Conservation (phyloP, 805 yeast species). For the Metschnikowia similis region DNA sequence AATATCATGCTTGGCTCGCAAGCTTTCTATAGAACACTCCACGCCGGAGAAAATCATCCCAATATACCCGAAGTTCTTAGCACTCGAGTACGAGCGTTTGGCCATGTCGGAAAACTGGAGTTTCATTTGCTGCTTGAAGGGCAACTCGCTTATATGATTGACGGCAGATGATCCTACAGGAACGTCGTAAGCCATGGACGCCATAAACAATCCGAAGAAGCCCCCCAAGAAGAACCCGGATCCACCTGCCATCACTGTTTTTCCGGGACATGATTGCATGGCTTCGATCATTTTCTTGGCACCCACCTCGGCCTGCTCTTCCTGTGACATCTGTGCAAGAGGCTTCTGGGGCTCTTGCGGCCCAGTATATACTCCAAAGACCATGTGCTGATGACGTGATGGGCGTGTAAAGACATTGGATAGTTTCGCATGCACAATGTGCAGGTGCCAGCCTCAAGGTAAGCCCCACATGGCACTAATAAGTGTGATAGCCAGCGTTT, state of each 20-base stretch:
- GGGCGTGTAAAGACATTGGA: neutral
- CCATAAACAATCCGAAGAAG: conserved; percentile 93
- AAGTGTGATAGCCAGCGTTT: too few relatives aligned
- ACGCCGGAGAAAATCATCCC: conserved; percentile 21
- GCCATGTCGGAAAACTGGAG: conserved; percentile 92
- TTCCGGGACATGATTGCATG: conserved; percentile 94
- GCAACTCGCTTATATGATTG: conserved; percentile 72
- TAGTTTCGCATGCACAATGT: neutral
- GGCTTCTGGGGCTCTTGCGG: conserved; percentile 41
- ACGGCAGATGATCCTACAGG: conserved; percentile 58
- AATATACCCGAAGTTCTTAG: conserved; percentile 64
- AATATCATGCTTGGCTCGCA: conserved; percentile 64
- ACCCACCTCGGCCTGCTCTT: conserved; percentile 89
- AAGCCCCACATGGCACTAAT: too few relatives aligned
- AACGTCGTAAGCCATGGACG: conserved; percentile 75
- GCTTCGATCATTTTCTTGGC: conserved; percentile 77
- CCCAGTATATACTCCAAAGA: conserved; percentile 40
- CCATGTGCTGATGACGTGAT: conserved; percentile 11
- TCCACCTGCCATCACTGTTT: conserved; percentile 85
- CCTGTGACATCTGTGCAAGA: conserved; percentile 72
- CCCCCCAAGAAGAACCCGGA: conserved; percentile 95
- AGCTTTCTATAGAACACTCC: conserved; percentile 18
- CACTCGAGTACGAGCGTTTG: conserved; percentile 77
- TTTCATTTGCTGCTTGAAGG: conserved; percentile 89
- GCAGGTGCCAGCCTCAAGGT: neutral